A percentile compares a stretch with the other conserved stretches of the same genome.
Conservation (phyloP, 106 monocot genomes). For the Dactylorhiza incarnata region DNA sequence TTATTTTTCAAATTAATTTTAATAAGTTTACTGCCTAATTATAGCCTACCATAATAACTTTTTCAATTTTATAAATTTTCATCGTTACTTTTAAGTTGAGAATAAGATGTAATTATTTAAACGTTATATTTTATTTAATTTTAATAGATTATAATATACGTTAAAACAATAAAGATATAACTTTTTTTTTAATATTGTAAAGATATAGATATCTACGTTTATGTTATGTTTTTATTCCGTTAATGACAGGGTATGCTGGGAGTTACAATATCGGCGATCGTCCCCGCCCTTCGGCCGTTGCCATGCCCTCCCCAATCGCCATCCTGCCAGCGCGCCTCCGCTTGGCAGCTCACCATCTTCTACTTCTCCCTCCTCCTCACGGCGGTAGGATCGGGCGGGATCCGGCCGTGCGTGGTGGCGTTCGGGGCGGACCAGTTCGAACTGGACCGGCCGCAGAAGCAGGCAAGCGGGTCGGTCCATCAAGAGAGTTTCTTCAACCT, state of each 20-base stretch:
- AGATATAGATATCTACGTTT: too few relatives aligned
- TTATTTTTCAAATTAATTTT: too few relatives aligned
- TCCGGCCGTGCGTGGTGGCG: constrained; percentile 55
- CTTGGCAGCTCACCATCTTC: constrained; percentile 29
- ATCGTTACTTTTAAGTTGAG: too few relatives aligned
- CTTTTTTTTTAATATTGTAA: too few relatives aligned
- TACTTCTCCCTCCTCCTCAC: constrained; percentile 42
- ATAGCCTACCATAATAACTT: too few relatives aligned
- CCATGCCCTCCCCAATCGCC: background rate
- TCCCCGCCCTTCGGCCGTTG: constrained; percentile 22
- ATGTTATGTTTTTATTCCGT: too few relatives aligned
- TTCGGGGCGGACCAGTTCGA: constrained; percentile 69
- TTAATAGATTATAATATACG: too few relatives aligned
- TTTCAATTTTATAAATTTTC: too few relatives aligned
- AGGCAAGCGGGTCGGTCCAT: background rate
- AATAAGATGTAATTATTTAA: too few relatives aligned
- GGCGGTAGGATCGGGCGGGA: constrained; percentile 49
- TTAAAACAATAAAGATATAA: too few relatives aligned
- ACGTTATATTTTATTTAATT: too few relatives aligned
- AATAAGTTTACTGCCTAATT: too few relatives aligned
- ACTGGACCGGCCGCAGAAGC: background rate
- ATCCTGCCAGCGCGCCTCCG: constrained; percentile 13
- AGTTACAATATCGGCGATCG: constrained; percentile 30
- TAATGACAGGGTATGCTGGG: constrained; percentile 43
- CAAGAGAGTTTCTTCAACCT: constrained; percentile 41